Percentiles rank a stretch among this genome's conserved stretches.
Conservation (phyloP, 108 stramenopile genomes). For the Cafeteria roenbergensis region DNA sequence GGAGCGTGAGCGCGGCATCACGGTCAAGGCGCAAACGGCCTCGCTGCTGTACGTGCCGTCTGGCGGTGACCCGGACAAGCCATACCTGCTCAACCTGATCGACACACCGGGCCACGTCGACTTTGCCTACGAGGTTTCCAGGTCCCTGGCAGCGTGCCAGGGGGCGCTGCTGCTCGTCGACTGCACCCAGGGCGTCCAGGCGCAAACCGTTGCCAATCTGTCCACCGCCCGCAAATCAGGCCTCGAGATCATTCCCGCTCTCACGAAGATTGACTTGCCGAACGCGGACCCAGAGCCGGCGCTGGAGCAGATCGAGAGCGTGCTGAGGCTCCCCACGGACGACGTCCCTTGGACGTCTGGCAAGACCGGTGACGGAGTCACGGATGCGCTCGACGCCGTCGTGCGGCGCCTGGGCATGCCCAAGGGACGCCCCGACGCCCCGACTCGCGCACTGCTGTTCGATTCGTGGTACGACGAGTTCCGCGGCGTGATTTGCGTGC, state of each 20-base stretch:
- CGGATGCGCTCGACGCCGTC: constrained; percentile 12
- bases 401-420: constrained; percentile 1
- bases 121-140: constrained; percentile 86
- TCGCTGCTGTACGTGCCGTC: constrained; percentile 57
- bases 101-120: constrained; percentile 84
- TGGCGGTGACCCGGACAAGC: constrained; percentile 52
- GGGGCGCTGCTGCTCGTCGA: constrained; percentile 96
- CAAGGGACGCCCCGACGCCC: constrained; percentile 4
- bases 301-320: constrained; percentile 73
- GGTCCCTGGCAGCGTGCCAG: constrained; percentile 92
- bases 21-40: constrained; percentile 93
- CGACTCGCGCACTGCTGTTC: constrained; percentile 72
- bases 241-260: constrained; percentile 88
- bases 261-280: constrained; percentile 96
- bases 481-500: constrained; percentile 82
- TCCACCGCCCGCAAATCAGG: constrained; percentile 87
- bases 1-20: constrained; percentile 94
- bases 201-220: constrained; percentile 93
- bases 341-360: constrained; percentile 12
- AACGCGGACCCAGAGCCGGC: constrained; percentile 90
- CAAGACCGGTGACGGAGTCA: constrained; percentile 19
- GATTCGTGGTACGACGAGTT: constrained; percentile 84
- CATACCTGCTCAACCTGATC: constrained; percentile 68
- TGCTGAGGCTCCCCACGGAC: constrained; percentile 54
- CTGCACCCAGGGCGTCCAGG: constrained; percentile 94